These are phyloP conservation scores for Phytophthora pseudosyringae DNA, from an alignment of 352 stramenopile genomes.

Conservation along the genomic window DNA sequence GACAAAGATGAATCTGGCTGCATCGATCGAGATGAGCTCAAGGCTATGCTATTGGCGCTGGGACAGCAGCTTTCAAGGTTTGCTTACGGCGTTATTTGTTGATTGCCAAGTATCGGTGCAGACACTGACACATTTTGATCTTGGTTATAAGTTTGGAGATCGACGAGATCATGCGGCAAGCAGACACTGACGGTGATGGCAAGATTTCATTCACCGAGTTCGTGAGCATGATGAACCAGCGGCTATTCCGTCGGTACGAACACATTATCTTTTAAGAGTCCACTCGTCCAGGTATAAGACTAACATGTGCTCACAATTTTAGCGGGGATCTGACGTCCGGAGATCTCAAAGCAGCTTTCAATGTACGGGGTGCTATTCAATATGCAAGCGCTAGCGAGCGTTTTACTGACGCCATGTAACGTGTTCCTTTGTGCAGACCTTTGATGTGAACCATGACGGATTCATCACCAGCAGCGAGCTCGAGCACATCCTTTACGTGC, in stretches of 20 bases:
- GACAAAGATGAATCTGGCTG: conserved; percentile 78
- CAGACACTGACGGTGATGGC: conserved; percentile 67
- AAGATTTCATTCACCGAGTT: conserved; percentile 87
- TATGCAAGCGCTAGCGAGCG: no score
- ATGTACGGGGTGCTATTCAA: conserved; percentile 32
- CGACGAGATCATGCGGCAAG: conserved; percentile 72
- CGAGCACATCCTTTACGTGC: conserved; percentile 62
- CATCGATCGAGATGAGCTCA: conserved; percentile 73
- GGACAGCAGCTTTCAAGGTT: conserved; percentile 63
- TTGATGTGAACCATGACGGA: conserved; percentile 74
- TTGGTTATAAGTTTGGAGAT: conserved; percentile 51
- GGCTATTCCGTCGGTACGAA: conserved; percentile 61
- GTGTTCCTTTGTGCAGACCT: conserved; percentile 43
- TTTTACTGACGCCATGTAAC: no score
- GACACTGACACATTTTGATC: background rate
- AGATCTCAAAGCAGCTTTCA: conserved; percentile 71
- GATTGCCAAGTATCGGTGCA: background rate
- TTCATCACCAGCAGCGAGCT: conserved; percentile 77
- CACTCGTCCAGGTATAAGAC: background rate
- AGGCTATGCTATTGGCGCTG: conserved; percentile 54
- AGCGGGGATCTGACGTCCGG: conserved; percentile 58
- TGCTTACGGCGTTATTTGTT: background rate
- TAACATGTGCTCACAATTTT: conserved; percentile 6
- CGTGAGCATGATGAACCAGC: conserved; percentile 78
- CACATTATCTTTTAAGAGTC: background rate